Evolutionary conservation across 805 yeast species (phyloP).

Genomic region (Candida boleticola): DNA sequence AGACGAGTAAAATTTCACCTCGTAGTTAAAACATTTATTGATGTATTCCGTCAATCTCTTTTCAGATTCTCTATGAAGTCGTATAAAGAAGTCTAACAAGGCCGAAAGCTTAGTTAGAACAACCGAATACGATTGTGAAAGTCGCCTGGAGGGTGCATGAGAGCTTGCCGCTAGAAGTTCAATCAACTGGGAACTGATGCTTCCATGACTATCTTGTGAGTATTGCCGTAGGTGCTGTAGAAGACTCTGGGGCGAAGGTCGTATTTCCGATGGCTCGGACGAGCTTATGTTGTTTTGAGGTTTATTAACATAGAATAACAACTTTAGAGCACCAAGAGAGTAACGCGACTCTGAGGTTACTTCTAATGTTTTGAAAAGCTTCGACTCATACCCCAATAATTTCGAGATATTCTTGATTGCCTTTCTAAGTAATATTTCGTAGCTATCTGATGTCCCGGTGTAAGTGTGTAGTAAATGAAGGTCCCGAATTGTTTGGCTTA

Average conservation of each 20-base stretch:
- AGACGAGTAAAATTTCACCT: constrained; percentile 13
- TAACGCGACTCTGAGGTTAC: constrained; percentile 5
- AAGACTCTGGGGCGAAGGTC: background rate
- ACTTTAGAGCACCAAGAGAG: constrained; percentile 7
- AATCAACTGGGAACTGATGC: constrained; percentile 3
- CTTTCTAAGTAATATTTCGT: constrained; percentile 12
- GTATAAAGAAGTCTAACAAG: constrained; percentile 3
- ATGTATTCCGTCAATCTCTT: background rate
- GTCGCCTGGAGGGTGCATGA: background rate
- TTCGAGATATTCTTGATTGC: constrained; percentile 14
- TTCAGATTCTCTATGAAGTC: constrained; percentile 4
- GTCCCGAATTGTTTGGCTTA: constrained; percentile 16
- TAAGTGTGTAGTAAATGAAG: constrained; percentile 15
- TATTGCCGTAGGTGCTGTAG: background rate
- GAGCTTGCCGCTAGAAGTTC: constrained; percentile 2
- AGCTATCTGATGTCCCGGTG: constrained; percentile 8
- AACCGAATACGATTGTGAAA: background rate
- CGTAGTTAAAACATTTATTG: constrained; percentile 18
- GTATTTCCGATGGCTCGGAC: background rate
- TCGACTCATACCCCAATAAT: constrained; percentile 16
- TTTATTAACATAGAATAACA: constrained; percentile 9
- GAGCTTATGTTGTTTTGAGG: background rate
- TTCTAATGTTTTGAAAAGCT: constrained; percentile 9
- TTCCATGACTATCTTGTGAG: background rate
- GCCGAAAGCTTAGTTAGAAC: constrained; percentile 3